Conservation (phyloP, 495 filamentous ascomycete genomes). For the Thozetella sp. region DNA sequence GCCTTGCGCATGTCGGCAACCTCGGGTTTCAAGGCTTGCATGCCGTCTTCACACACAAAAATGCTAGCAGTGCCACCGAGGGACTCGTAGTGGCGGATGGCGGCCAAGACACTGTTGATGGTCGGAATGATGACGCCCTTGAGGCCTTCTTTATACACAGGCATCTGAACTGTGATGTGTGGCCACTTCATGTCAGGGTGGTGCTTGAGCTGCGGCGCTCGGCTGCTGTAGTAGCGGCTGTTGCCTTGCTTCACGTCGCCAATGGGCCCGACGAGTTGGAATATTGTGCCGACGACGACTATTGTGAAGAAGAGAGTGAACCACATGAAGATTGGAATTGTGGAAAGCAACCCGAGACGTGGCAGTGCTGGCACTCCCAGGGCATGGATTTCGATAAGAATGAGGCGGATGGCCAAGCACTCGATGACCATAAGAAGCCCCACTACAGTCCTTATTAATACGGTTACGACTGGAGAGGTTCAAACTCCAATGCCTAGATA, state of each 20-base stretch:
- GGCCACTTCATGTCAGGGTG: constrained; percentile 43
- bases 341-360: constrained; percentile 61
- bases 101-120: constrained; percentile 68
- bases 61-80: constrained; percentile 81
- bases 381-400: constrained; percentile 1
- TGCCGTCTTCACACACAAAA: constrained; percentile 80
- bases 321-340: constrained; percentile 76
- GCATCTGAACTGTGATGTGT: constrained; percentile 72
- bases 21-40: constrained; percentile 69
- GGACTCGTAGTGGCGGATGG: constrained; percentile 77
- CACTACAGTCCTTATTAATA: too few species aligned
- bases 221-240: constrained; percentile 73
- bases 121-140: constrained; percentile 66
- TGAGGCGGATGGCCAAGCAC: neutral
- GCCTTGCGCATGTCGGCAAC: constrained; percentile 68
- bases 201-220: constrained; percentile 58
- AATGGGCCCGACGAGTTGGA: constrained; percentile 76
- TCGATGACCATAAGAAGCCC: constrained; percentile 1
- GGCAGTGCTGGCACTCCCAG: constrained; percentile 11
- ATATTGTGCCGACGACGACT: constrained; percentile 72
- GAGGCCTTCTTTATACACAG: constrained; percentile 75
- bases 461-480: too few species aligned
- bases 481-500: too few species aligned
- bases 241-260: constrained; percentile 72
- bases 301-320: constrained; percentile 81